phyloP scores from a whole-genome alignment of 2,329 filamentous ascomycete species.

The Bimuria novae-zelandiae region DNA sequence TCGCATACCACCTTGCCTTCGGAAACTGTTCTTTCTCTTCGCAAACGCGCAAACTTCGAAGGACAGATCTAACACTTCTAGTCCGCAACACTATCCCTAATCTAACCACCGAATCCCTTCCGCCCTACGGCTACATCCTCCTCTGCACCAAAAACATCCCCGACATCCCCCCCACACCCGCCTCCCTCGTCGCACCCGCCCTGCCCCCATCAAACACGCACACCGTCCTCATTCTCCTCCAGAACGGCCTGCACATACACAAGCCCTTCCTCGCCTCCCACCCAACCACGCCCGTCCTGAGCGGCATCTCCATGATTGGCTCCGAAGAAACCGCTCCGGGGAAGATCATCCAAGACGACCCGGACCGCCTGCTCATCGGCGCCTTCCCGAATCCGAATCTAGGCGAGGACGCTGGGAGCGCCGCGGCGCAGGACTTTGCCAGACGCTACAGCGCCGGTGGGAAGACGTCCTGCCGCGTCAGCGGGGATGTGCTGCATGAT shows the following conservation, averaged over 20 bases:
- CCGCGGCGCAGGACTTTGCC: constrained; percentile 51
- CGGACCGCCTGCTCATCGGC: constrained; percentile 57
- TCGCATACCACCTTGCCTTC: neutral
- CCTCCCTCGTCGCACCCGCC: constrained; percentile 57
- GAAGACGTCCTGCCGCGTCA: constrained; percentile 51
- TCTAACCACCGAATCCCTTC: constrained; percentile 38
- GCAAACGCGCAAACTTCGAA: no score
- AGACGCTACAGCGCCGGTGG: constrained; percentile 54
- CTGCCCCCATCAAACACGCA: constrained; percentile 53
- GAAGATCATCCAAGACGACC: constrained; percentile 58
- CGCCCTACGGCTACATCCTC: constrained; percentile 60
- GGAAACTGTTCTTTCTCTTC: no score
- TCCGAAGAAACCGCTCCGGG: constrained; percentile 55
- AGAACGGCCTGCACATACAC: constrained; percentile 69
- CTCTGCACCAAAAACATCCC: constrained; percentile 64
- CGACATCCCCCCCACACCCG: constrained; percentile 56
- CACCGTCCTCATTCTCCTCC: constrained; percentile 61
- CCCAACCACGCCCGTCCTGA: constrained; percentile 58
- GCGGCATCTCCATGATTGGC: constrained; percentile 59
- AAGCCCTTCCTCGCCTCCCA: constrained; percentile 57
- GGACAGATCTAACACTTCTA: constrained; percentile 17
- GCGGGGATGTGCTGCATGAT: constrained; percentile 49
- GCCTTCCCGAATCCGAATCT: constrained; percentile 52
- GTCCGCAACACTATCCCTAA: constrained; percentile 57
- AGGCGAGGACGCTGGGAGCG: constrained; percentile 13